Evolutionary conservation across 768 basidiomycete species (phyloP).

Genomic region (Cyclocybe cylindracea): DNA sequence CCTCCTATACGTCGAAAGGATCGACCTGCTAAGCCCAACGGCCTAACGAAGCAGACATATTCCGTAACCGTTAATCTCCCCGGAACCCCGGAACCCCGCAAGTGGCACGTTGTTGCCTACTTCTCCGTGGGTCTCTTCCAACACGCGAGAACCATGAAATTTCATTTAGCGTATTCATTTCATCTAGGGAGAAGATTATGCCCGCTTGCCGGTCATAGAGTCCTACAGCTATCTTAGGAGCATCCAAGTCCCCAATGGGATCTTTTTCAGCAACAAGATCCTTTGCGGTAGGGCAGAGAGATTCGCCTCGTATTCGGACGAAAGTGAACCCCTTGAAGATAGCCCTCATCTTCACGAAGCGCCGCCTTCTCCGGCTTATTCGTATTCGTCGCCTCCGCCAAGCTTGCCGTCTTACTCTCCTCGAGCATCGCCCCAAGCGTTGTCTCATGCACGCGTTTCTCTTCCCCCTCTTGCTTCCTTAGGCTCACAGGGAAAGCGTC

Average conservation of each 20-base stretch:
- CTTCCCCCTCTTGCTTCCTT: conserved; percentile 29
- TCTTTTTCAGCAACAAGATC: conserved; percentile 74
- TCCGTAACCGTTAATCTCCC: conserved; percentile 74
- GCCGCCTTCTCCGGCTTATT: conserved; percentile 11
- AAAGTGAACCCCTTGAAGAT: conserved; percentile 42
- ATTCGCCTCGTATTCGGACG: conserved; percentile 46
- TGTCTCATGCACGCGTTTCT: conserved; percentile 8
- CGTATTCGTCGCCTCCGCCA: conserved; percentile 3
- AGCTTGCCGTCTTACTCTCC: conserved; percentile 14
- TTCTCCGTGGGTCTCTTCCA: conserved; percentile 56
- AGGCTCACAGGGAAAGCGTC: conserved; percentile 18
- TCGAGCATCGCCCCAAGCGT: conserved; percentile 7
- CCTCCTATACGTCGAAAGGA: conserved; percentile 72
- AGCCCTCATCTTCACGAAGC: conserved; percentile 15
- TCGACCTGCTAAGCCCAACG: conserved; percentile 74
- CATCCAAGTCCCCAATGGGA: conserved; percentile 65
- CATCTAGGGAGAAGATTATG: conserved; percentile 65
- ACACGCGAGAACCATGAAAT: neutral
- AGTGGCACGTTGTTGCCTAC: conserved; percentile 87
- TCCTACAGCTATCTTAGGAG: conserved; percentile 72
- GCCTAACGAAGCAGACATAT: conserved; percentile 86
- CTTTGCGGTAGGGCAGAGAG: conserved; percentile 41
- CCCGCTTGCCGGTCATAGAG: conserved; percentile 70
- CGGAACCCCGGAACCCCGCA: conserved; percentile 55
- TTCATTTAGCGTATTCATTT: conserved; percentile 6